Evolutionary conservation across 129 eudicot species (phyloP).

Genomic region (Flaveria trinervia): DNA sequence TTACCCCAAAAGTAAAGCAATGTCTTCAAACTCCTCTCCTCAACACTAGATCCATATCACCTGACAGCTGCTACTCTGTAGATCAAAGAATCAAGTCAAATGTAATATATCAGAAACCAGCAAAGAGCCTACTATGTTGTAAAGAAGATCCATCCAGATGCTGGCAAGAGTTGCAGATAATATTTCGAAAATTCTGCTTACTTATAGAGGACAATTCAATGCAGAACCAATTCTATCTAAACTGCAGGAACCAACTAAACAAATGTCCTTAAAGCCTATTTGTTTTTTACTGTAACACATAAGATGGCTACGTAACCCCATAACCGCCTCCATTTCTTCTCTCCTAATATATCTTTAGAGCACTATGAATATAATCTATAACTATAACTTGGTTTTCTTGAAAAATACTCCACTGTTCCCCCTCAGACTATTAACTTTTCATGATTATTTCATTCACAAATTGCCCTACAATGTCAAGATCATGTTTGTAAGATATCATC

Average conservation of each 20-base stretch:
- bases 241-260: neutral
- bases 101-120: neutral
- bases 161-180: neutral
- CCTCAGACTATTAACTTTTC: neutral
- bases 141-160: neutral
- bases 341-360: neutral
- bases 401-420: neutral
- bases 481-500: neutral
- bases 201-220: no score
- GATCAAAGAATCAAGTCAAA: neutral
- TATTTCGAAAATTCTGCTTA: neutral
- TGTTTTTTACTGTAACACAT: no score
- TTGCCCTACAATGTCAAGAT: neutral
- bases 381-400: neutral
- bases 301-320: neutral
- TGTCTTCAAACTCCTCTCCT: slow-evolving; percentile 15
- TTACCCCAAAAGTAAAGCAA: neutral
- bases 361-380: neutral
- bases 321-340: neutral
- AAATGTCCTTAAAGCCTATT: neutral
- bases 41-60: neutral
- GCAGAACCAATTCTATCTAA: no score
- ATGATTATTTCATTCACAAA: neutral
- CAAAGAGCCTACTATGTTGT: neutral
- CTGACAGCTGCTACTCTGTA: slow-evolving; percentile 23